Evolutionary conservation across 805 yeast species (phyloP), one percentile per base, ranked within the genome.

Genomic region (Cyberlindnera nakhonratchasimensis): DNA sequence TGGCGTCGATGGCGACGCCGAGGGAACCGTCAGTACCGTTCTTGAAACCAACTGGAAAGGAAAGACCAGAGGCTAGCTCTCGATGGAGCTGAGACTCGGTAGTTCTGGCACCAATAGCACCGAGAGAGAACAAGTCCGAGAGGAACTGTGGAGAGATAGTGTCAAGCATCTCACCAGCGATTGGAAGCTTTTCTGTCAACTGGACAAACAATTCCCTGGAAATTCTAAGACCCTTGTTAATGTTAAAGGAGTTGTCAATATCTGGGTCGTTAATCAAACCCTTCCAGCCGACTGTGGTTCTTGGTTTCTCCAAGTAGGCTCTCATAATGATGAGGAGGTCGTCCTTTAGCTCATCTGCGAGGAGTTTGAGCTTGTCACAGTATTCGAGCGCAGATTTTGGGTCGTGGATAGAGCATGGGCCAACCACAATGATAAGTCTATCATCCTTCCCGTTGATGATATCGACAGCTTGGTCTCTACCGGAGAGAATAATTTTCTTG

Each of bases 241-340:
- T 91, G 57, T 89, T 80, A 80, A 86, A 91, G 39, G 95, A 74
- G 47, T 87, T 87, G 65, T 91, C 95, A 56, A 91, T 83, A 58
- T 93, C 96, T 24, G 99, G 99, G 65, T 91, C 99, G 63, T 91
- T 91, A 58, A 91, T 93, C 53, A 91, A 74, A 54, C 99, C 99
- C 70, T 91, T 91, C 99, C 99, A 91, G 46, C 99, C 99, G 34
- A 93, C 98, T 22, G 98, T 91, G 39, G 99, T 91, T 69, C 99
- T 81, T 56, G 99, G 99, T 69, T 91, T 91, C 66, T 91, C 99
- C 59, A 93, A 74, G 71, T 93, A 93, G 4, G 98, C 98, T 70
- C 99, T 82, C 99, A 93, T 93, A 48, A 93, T 82, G 45, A 93
- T 82, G 43, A 81, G 77, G 46, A 93, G 73, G 54, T 91, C 96